Percentiles rank a stretch among this genome's conserved stretches.
These are phyloP conservation scores for Penicillium coffeae DNA, from an alignment of 495 filamentous ascomycete species.

Conservation along the genomic window DNA sequence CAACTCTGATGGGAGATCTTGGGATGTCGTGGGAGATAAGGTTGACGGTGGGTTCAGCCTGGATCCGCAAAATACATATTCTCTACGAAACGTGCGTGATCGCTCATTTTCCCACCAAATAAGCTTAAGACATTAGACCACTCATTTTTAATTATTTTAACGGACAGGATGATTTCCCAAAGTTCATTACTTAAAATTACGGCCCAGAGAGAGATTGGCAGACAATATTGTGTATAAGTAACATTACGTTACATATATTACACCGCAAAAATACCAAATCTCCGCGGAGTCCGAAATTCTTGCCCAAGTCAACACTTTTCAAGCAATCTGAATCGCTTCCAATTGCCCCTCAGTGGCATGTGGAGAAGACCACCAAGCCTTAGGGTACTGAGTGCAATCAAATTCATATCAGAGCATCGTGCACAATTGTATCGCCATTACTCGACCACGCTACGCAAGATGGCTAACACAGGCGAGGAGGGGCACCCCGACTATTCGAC, in stretches of 20 bases:
- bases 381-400: slow-evolving; percentile 2
- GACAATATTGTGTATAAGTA: not conserved
- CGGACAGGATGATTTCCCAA: too few relatives aligned
- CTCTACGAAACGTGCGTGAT: too few relatives aligned
- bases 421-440: slow-evolving; percentile 11
- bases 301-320: not conserved
- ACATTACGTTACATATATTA: slow-evolving; percentile 12
- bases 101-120: too few relatives aligned
- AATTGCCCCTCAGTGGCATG: slow-evolving; percentile 19
- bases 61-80: too few relatives aligned
- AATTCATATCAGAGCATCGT: slow-evolving; percentile 3
- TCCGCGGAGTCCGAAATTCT: slow-evolving; percentile 7
- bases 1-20: too few relatives aligned
- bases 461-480: slow-evolving; percentile 12
- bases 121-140: too few relatives aligned
- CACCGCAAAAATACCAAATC: slow-evolving; percentile 6
- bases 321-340: not conserved
- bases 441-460: slow-evolving; percentile 7
- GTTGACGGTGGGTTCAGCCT: not conserved
- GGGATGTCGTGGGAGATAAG: not conserved
- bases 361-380: slow-evolving; percentile 17
- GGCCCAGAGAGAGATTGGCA: not conserved
- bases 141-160: too few relatives aligned
- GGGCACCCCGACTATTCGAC: slow-evolving; percentile 43
- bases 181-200: not conserved